Percentiles rank a stretch among this genome's conserved stretches.
phyloP scores from a whole-genome alignment of 1,284 basidiomycete genomes.

The Microbotryum intermedium region DNA sequence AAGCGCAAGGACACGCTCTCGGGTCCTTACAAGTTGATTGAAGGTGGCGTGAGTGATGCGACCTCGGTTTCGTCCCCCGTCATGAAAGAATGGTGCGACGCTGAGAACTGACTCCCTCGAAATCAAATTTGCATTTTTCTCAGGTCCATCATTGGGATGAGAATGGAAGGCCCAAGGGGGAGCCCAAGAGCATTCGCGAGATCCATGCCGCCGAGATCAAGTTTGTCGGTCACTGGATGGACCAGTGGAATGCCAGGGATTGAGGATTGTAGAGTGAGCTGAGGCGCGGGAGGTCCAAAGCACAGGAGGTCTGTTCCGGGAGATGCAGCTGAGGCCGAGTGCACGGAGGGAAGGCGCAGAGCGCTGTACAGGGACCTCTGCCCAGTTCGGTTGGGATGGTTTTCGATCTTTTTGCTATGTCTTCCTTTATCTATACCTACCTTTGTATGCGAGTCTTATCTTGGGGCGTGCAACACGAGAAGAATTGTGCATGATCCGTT shows the following conservation, averaged over 20 bases:
- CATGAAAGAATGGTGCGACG: neutral
- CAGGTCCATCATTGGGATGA: slow-evolving; percentile 80
- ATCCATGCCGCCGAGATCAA: slow-evolving; percentile 63
- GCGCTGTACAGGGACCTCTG: too few species aligned
- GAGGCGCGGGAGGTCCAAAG: too few species aligned
- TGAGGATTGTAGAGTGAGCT: too few species aligned
- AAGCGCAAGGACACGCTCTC: slow-evolving; percentile 60
- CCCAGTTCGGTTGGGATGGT: too few species aligned
- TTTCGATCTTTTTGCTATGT: too few species aligned
- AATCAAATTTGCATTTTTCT: neutral
- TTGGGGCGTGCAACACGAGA: too few species aligned
- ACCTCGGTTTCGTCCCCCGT: neutral
- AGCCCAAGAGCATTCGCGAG: slow-evolving; percentile 46
- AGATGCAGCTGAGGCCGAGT: too few species aligned
- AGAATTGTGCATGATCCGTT: too few species aligned
- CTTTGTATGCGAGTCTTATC: too few species aligned
- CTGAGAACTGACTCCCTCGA: neutral
- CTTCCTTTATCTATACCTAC: too few species aligned
- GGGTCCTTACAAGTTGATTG: slow-evolving; percentile 79
- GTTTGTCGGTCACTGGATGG: slow-evolving; percentile 76
- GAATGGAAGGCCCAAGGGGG: slow-evolving; percentile 47
- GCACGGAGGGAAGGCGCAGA: too few species aligned
- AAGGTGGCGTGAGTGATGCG: slow-evolving; percentile 46
- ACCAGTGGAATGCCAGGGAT: slow-evolving; percentile 42
- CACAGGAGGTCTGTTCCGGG: too few species aligned